phyloP scores from a whole-genome alignment of 495 filamentous ascomycete species.

The Beverwykella pulmonaria region DNA sequence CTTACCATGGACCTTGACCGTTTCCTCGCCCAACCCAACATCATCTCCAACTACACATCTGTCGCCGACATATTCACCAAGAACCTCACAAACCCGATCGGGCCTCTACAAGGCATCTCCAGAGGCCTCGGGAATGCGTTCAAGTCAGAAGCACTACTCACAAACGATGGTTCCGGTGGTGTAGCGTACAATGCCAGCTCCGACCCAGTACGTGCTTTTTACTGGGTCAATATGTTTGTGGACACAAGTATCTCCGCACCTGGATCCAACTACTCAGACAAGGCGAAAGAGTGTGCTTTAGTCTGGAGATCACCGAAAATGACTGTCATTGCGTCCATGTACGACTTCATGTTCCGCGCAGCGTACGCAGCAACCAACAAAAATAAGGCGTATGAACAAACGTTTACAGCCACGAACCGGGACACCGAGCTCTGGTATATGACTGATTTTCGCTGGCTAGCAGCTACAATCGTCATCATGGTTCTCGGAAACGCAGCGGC shows the following conservation, averaged over 20 bases:
- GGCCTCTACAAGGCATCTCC: slow-evolving; percentile 7
- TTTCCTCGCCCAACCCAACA: not conserved
- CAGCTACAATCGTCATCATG: slow-evolving; percentile 18
- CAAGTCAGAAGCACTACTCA: not conserved
- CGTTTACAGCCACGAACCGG: slow-evolving; percentile 8
- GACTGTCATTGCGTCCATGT: not conserved
- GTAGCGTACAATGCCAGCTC: not conserved
- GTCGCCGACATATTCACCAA: not conserved
- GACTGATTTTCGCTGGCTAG: slow-evolving; percentile 27
- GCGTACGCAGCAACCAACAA: slow-evolving; percentile 1
- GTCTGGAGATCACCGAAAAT: slow-evolving; percentile 14
- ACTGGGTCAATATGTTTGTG: not conserved
- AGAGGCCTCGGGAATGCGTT: not conserved
- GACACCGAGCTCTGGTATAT: slow-evolving; percentile 17
- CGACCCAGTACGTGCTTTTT: not conserved
- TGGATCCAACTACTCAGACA: not conserved
- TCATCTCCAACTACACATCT: slow-evolving; percentile 26
- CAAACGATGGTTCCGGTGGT: not conserved
- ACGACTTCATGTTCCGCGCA: slow-evolving; percentile 26
- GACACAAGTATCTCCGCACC: not conserved
- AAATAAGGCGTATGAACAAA: slow-evolving; percentile 1
- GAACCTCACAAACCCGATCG: not conserved
- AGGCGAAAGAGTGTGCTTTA: not conserved
- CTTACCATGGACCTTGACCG: slow-evolving; percentile 6
- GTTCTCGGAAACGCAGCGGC: slow-evolving; percentile 20